phyloP scores from a whole-genome alignment of 116 monocot genomes.

The Zostera marina region DNA sequence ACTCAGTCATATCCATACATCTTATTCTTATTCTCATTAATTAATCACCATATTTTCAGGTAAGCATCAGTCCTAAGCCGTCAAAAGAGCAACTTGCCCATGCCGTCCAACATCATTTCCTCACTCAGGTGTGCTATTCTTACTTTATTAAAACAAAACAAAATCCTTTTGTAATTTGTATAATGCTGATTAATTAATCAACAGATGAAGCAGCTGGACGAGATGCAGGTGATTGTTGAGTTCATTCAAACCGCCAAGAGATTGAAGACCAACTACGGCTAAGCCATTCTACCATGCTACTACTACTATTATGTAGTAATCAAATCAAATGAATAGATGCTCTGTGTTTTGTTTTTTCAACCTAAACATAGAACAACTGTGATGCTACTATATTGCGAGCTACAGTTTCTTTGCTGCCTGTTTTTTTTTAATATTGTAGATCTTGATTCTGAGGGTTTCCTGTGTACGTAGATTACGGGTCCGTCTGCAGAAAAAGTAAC shows the following conservation, averaged over 20 bases:
- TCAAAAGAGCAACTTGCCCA: slow-evolving; percentile 55
- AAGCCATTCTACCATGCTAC: background rate
- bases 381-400: no score
- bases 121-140: slow-evolving; percentile 34
- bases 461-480: no score
- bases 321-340: no score
- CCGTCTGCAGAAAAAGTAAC: no score
- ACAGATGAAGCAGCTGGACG: slow-evolving; percentile 67
- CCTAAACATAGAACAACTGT: no score
- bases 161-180: no score
- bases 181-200: no score
- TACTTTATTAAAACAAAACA: background rate
- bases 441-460: no score
- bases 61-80: slow-evolving; percentile 46
- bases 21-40: no score
- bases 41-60: slow-evolving; percentile 18
- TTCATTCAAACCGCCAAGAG: slow-evolving; percentile 64
- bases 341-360: background rate
- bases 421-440: no score
- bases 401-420: no score
- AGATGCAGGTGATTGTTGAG: slow-evolving; percentile 68
- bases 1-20: no score
- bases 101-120: slow-evolving; percentile 45
- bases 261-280: slow-evolving; percentile 21
- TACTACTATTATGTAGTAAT: background rate